Evolutionary conservation across 2,329 filamentous ascomycete genomes (phyloP).

Genomic region (Alternaria novae-zelandiae): DNA sequence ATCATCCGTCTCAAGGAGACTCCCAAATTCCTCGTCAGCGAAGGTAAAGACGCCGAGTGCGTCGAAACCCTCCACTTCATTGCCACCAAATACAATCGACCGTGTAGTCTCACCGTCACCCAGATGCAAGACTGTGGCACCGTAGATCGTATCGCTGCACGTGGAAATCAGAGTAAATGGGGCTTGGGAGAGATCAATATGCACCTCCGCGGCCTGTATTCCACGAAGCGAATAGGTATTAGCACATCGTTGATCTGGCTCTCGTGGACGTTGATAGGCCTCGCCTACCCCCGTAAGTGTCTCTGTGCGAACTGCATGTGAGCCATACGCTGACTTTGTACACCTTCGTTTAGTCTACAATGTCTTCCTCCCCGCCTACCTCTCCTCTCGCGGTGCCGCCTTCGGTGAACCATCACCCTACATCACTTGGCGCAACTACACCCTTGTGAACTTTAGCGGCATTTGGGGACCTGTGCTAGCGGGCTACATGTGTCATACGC

Average conservation of each 20-base stretch:
- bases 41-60: slow-evolving; percentile 60
- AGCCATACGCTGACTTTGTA: not conserved
- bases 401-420: slow-evolving; percentile 62
- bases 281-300: slow-evolving; percentile 66
- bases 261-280: slow-evolving; percentile 72
- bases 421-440: slow-evolving; percentile 74
- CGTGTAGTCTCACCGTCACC: slow-evolving; percentile 60
- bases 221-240: slow-evolving; percentile 64
- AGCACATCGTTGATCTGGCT: slow-evolving; percentile 71
- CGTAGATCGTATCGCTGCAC: slow-evolving; percentile 25
- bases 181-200: slow-evolving; percentile 50
- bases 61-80: slow-evolving; percentile 58
- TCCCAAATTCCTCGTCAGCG: slow-evolving; percentile 62
- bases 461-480: slow-evolving; percentile 75
- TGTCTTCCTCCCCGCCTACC: slow-evolving; percentile 72
- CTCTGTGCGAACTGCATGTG: not conserved
- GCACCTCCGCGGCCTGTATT: slow-evolving; percentile 71
- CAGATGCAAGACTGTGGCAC: slow-evolving; percentile 56
- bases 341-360: slow-evolving; percentile 62
- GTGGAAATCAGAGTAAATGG: slow-evolving; percentile 41
- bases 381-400: slow-evolving; percentile 64
- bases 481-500: slow-evolving; percentile 63
- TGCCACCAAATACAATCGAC: slow-evolving; percentile 60
- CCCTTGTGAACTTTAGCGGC: slow-evolving; percentile 69
- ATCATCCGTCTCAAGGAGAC: slow-evolving; percentile 63